Base-by-base conservation (phyloP, 2,329 filamentous ascomycete genomes). In the Pseudohalonectria lignicola region DNA sequence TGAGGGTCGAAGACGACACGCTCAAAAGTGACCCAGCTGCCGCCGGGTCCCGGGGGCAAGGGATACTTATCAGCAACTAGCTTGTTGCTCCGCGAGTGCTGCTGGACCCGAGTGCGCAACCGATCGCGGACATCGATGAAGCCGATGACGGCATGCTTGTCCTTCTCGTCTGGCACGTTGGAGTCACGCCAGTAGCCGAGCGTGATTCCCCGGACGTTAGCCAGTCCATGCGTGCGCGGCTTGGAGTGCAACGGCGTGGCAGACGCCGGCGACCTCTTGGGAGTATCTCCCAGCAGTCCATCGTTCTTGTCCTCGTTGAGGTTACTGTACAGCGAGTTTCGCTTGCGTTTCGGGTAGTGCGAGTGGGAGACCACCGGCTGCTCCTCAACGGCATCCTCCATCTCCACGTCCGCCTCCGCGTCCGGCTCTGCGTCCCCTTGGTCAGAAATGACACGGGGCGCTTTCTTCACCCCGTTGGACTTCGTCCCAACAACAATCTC, bases 1-100 rank as follows among this genome's bases (percentile, higher is more conserved):
- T 77, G 72, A 7, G 66, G 53, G 3, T 71, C 67, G 47, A 79
- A 79, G 17, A 76, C 66, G 21, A 79, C 64, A 16, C 71, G 63
- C 41, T 76, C 70, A 46, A 79, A 79, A 0, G 74, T 78, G 18
- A 79, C 73, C 75, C 74, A 79, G 50, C 73, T 77, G 38, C 72
- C 74, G 17, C 74, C 74, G 2, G 74, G 71, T 1, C 74, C 75
- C 3, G 71, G 66, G 1, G 74, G 74, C 4, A 75, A 48, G 23
- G 71, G 59, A 49, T 64, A 64, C 20, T 63, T 57, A 30, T 60
- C 51, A 5, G 64, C 58, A 20, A 78, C 59, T 3, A 59, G 49
- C 10, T 69, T 62, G 11, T 71, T 71, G 3, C 56, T 49, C 17
- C 67, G 63, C 32, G 66, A 73, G 35, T 60, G 57, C 1, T 61